Percentiles rank a stretch among this genome's conserved stretches.
These are phyloP conservation scores for Acanthamoeba royreba DNA, from an alignment of 208 protist species.

Conservation along the genomic window DNA sequence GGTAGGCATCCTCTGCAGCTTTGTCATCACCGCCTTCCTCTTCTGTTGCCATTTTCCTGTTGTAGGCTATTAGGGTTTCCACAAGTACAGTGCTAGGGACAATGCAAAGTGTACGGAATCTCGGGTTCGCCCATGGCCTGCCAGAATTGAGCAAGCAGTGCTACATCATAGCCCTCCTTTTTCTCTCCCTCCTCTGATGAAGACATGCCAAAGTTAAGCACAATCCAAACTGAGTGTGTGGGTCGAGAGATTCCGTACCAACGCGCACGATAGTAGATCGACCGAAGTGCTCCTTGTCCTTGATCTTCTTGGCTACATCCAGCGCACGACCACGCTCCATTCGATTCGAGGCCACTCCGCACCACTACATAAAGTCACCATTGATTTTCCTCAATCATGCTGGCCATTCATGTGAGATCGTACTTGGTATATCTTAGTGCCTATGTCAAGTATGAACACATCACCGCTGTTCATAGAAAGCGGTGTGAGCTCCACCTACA, in stretches of 20 bases:
- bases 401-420: too few species aligned
- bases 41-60: not conserved
- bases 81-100: not conserved
- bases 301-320: constrained; percentile 47
- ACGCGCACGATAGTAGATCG: not conserved
- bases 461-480: constrained; percentile 67
- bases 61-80: not conserved
- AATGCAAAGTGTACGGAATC: not conserved
- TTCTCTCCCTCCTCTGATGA: not conserved
- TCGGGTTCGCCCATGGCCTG: not conserved
- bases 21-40: not conserved
- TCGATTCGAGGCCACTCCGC: constrained; percentile 41
- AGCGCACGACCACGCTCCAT: constrained; percentile 58
- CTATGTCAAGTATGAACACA: constrained; percentile 77
- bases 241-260: not conserved
- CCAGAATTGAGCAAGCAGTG: not conserved
- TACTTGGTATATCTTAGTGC: constrained; percentile 53
- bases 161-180: not conserved
- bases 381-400: too few species aligned
- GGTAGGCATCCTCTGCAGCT: not conserved
- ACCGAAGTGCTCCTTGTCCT: constrained; percentile 9
- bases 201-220: not conserved
- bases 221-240: not conserved
- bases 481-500: not conserved
- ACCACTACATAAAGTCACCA: too few species aligned